Percentiles rank a stretch among this genome's conserved stretches.
Conservation (phyloP, 2,329 filamentous ascomycete species). For the Penicillium sp. region DNA sequence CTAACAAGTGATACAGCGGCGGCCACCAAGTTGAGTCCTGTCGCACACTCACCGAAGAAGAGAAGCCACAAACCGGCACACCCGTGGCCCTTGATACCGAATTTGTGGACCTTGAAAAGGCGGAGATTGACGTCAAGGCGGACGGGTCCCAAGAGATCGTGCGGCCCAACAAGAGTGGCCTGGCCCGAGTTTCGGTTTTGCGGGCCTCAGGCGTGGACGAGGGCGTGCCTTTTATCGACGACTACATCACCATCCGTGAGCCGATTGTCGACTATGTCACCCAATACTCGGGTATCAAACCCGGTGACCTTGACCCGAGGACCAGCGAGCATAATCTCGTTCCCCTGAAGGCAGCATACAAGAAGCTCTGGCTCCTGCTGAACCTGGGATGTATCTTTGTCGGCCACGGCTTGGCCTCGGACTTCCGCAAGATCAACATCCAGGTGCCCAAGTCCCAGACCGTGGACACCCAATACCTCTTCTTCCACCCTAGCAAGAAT, state of each 20-base stretch:
- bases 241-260: constrained; percentile 92
- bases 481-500: constrained; percentile 78
- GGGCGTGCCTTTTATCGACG: constrained; percentile 90
- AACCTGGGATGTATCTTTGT: constrained; percentile 95
- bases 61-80: constrained; percentile 72
- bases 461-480: constrained; percentile 91
- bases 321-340: constrained; percentile 83
- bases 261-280: constrained; percentile 95
- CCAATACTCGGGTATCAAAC: constrained; percentile 87
- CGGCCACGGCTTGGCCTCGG: constrained; percentile 89
- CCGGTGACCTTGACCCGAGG: constrained; percentile 80
- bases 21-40: constrained; percentile 48
- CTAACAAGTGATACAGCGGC: constrained; percentile 25
- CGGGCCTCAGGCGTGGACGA: constrained; percentile 77
- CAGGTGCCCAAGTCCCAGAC: constrained; percentile 89
- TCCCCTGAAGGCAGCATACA: constrained; percentile 89
- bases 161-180: constrained; percentile 83
- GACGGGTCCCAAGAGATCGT: constrained; percentile 93
- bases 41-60: constrained; percentile 54
- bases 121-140: constrained; percentile 95
- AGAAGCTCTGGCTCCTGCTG: constrained; percentile 95
- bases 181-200: constrained; percentile 91
- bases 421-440: constrained; percentile 98
- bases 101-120: constrained; percentile 89
- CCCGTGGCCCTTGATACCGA: constrained; percentile 93